Evolutionary conservation across 169 alveolate species (phyloP), one percentile per base, ranked within the genome.

Genomic region (Sarcocystis neurona): DNA sequence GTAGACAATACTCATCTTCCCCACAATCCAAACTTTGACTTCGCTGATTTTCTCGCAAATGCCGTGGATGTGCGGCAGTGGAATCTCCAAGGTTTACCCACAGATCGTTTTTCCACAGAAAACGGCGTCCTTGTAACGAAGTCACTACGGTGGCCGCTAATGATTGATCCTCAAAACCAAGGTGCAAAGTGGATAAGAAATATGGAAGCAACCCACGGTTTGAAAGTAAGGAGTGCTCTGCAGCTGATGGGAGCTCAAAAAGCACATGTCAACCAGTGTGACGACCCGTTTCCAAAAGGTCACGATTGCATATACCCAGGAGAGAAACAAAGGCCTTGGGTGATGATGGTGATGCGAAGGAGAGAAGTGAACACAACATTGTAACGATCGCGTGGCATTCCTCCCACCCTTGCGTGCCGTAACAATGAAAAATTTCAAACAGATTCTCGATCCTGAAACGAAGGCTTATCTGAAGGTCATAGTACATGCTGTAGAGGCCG

Each of bases 101-200:
- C 97, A 77, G 99, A 98, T 87, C 94, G 95, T 63, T 97, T 98
- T 93, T 96, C 98, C 27, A 95, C 96, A 3, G 99, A 98, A 92
- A 98, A 98, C 94, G 99, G 98, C 86, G 97, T 96, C 41, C 91
- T 98, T 41, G 97, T 96, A 78, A 96, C 97, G 58, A 94, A 93
- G 82, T 94, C 98, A 23, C 91, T 96, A 56, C 96, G 98, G 92
- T 97, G 98, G 98, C 98, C 99, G 63, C 94, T 97, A 79, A 96
- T 97, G 97, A 97, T 98, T 82, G 99, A 98, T 91, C 99, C 99
- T 30, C 97, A 98, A 90, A 94, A 92, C 89, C 98, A 98, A 93
- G 99, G 98, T 15, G 95, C 95, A 85, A 95, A 94, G 50, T 98
- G 99, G 99, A 97, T 97, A 39, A 93, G 97, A 88, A 96, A 95